Base-by-base conservation (phyloP, 305 asterid species). In the Ajuga reptans region DNA sequence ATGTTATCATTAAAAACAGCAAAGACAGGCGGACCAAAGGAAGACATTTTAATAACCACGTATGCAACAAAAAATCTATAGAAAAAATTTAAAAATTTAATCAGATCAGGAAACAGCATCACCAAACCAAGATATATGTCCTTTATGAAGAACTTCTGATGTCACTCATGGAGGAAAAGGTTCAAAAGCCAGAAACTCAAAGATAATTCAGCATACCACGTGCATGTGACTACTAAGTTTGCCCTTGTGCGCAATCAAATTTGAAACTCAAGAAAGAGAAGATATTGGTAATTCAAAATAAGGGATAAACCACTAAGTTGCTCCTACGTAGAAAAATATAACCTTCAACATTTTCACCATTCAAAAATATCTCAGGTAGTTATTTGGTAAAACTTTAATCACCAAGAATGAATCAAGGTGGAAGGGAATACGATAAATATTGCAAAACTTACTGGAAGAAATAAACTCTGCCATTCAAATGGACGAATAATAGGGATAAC, bases 391-490 rank as follows among this genome's bases (percentile, higher is more conserved):
- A 63, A 63, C 57, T 42, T 34, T 64, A 16, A 11, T 18, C 46
- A 27, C 24, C 43, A 52, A 52, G 17, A 39, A 11, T 52, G 37
- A 62, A 59, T 46, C 24, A 52, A 4, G 51, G 63, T 27, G 47
- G 47, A 56, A 79, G 58, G 63, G 61, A 57, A 47, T 68, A 62
- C 41, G 50, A 39, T 68, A 37, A 67, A 34, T 54, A 69, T 61
- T 36, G 73, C 74, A 59, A 60, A 83, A 84, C 92, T 80, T 86
- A 92, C 98, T 6, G 98, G 97, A 75, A 92, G 90, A 78, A 90
- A 90, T 75, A 92, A 87, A 83, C 98, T 92, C 81, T 92, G 98
- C 98, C 98, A 92, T 75, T 92, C 94, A 74, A 92, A 92, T 72
- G 98, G 98, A 71, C 92, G 95, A 76, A 92, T 88, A 63, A 92